phyloP scores from a whole-genome alignment of 352 stramenopile genomes.

The Phytophthora cactorum region DNA sequence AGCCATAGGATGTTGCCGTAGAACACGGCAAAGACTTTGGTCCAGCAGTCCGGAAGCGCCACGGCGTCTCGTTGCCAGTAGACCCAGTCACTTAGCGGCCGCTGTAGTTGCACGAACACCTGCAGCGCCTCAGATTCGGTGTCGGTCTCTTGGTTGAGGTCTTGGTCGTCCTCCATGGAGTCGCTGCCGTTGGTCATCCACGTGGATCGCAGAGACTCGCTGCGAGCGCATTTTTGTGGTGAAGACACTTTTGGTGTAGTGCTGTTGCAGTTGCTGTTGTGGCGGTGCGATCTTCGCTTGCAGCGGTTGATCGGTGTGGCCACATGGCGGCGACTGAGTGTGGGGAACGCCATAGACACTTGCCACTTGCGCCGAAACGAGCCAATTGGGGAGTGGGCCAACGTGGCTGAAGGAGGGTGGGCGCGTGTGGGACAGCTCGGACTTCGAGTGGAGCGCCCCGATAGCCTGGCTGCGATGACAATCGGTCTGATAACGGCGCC shows the following conservation, averaged over 20 bases:
- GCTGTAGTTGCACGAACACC: slow-evolving; percentile 15
- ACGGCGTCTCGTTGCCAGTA: slow-evolving; percentile 50
- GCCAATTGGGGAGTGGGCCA: slow-evolving; percentile 27
- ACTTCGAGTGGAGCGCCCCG: not conserved
- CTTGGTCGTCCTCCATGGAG: slow-evolving; percentile 23
- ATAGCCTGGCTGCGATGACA: slow-evolving; percentile 16
- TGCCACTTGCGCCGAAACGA: slow-evolving; percentile 2
- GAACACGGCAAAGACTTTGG: slow-evolving; percentile 55
- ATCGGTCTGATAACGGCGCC: slow-evolving; percentile 22
- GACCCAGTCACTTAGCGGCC: slow-evolving; percentile 47
- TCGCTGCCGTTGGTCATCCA: slow-evolving; percentile 45
- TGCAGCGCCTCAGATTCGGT: slow-evolving; percentile 11
- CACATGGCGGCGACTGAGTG: slow-evolving; percentile 15
- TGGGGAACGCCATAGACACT: slow-evolving; percentile 20
- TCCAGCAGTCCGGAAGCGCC: slow-evolving; percentile 51
- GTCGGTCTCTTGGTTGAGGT: slow-evolving; percentile 9
- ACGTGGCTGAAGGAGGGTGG: not conserved
- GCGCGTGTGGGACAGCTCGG: slow-evolving; percentile 18
- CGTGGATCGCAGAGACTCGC: slow-evolving; percentile 45
- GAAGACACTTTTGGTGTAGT: slow-evolving; percentile 5
- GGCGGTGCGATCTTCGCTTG: slow-evolving; percentile 20
- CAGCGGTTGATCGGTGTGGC: slow-evolving; percentile 4
- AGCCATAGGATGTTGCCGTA: slow-evolving; percentile 41
- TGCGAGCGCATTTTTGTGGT: slow-evolving; percentile 26
- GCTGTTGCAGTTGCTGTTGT: not conserved